Conservation (phyloP, 805 yeast species). For the Candida pseudofarinosa region DNA sequence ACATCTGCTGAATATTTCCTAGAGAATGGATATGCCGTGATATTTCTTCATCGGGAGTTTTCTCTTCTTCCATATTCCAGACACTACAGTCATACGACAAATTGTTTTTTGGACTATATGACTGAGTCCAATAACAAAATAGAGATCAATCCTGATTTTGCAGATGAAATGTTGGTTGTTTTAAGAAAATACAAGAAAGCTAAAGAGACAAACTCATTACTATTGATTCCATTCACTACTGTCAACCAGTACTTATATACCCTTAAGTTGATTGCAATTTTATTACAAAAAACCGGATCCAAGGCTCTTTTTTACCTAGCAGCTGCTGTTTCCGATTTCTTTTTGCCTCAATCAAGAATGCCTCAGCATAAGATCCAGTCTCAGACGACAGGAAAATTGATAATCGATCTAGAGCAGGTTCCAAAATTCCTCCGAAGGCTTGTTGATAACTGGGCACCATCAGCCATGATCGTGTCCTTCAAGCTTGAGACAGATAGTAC, state of each 20-base stretch:
- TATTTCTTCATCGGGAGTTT: slow-evolving; percentile 88
- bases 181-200: slow-evolving; percentile 54
- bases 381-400: slow-evolving; percentile 68
- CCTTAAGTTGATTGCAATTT: slow-evolving; percentile 59
- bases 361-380: slow-evolving; percentile 96
- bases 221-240: slow-evolving; percentile 85
- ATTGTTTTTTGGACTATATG: slow-evolving; percentile 84
- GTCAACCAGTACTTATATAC: slow-evolving; percentile 93
- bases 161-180: slow-evolving; percentile 56
- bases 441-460: slow-evolving; percentile 92
- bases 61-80: slow-evolving; percentile 90
- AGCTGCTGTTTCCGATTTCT: slow-evolving; percentile 97
- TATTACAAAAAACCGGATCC: slow-evolving; percentile 51
- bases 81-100: slow-evolving; percentile 78
- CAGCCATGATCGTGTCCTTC: slow-evolving; percentile 90
- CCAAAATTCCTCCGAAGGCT: slow-evolving; percentile 87
- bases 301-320: slow-evolving; percentile 81
- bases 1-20: slow-evolving; percentile 90
- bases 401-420: slow-evolving; percentile 88
- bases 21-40: slow-evolving; percentile 84
- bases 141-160: slow-evolving; percentile 57
- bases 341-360: slow-evolving; percentile 76
- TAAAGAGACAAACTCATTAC: slow-evolving; percentile 46
- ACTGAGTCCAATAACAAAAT: slow-evolving; percentile 52
- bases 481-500: slow-evolving; percentile 84